Base-by-base conservation (phyloP, 805 yeast species). In the Suhomyces kilbournensis region DNA sequence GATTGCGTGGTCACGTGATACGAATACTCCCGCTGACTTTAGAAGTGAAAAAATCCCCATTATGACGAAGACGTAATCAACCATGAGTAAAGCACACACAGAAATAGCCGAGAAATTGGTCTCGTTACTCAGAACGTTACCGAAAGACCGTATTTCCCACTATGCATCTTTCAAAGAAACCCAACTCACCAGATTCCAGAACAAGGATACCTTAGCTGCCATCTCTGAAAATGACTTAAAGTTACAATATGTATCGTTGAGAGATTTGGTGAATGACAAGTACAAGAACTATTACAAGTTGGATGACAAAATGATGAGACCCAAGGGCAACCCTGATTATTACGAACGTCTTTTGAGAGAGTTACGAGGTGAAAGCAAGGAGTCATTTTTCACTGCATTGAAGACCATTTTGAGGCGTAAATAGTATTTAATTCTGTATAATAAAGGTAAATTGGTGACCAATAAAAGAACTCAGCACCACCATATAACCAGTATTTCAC, bases 291-390 rank as follows among this genome's bases (percentile, higher is more conserved):
- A 82, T 62, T 88, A 88, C 65, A 74, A 79, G 55, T 78, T 84
- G 34, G 84, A 84, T 51, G 86, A 83, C 44, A 86, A 86, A 64
- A 69, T 91, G 57, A 69, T 82, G 61, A 76, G 69, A 58, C 97
- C 97, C n/a, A 84, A 85, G 61, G 97, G 97, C 1, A 88, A 90
- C 68, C 90, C 96, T 2, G 68, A 77, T 46, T 91, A 91, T 64
- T 91, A 91, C 63, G 80, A 77, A 40, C 78, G 94, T 62, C 75
- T 91, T 49, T 58, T 86, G 69, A 76, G 78, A 25, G 96, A 90
- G 65, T 79, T 91, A 42, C 75, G 78, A 53, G 92, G 93, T 22
- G 84, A 85, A 61, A 78, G 80, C 62, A 85, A 81, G 66, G 96
- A 88, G 68, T 78, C 81, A 14, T 67, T 86, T 48, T 66, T 80